phyloP scores from a whole-genome alignment of 441 rosid species.

The Omphalea diandra region DNA sequence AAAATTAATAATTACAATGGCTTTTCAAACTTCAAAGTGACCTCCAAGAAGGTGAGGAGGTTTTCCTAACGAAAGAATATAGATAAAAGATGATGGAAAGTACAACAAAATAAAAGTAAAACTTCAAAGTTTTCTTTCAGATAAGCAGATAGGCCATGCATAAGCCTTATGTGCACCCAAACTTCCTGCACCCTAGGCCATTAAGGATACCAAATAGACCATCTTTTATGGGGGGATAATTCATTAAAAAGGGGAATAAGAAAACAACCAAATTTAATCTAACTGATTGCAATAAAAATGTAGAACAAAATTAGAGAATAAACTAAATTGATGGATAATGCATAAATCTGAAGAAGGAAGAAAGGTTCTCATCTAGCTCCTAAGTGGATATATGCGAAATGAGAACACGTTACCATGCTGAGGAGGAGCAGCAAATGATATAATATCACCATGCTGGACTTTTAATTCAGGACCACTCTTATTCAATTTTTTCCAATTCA shows the following conservation, averaged over 20 bases:
- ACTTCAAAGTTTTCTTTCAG: background rate
- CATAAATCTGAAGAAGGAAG: background rate
- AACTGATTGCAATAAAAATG: no score
- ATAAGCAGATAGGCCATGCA: background rate
- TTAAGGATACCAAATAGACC: background rate
- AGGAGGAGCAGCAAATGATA: conserved; percentile 81
- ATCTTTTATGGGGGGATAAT: background rate
- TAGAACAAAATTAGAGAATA: background rate
- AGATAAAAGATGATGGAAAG: background rate
- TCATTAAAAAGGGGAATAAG: background rate
- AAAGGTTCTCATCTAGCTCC: background rate
- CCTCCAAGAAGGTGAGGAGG: background rate
- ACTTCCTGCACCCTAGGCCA: background rate
- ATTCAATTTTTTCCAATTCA: conserved; percentile 74
- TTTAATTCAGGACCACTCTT: conserved; percentile 61
- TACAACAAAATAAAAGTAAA: background rate
- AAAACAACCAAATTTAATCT: no score
- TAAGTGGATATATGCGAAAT: background rate
- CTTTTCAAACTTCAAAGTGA: background rate
- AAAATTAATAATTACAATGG: background rate
- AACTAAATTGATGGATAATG: background rate
- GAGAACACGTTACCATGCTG: conserved; percentile 55
- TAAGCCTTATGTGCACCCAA: background rate
- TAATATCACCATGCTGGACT: conserved; percentile 79
- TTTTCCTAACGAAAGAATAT: background rate